phyloP scores from a whole-genome alignment of 2,329 filamentous ascomycete genomes.

The Amesomyces nigricolor region DNA sequence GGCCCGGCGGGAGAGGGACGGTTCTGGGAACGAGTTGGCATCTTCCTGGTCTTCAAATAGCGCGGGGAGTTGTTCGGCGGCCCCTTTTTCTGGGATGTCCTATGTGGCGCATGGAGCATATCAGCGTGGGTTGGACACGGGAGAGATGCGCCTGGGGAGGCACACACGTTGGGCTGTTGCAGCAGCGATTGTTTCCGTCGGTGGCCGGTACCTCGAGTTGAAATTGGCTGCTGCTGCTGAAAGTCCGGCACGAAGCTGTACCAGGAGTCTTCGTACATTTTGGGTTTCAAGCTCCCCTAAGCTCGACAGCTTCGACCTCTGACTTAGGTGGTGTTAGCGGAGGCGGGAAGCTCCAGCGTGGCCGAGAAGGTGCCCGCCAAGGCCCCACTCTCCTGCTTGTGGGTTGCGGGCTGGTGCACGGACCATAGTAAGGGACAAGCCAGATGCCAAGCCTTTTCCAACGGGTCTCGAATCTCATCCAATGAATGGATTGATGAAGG shows the following conservation, averaged over 20 bases:
- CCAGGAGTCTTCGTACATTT: constrained; percentile 80
- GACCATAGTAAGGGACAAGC: too few relatives aligned
- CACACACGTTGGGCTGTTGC: constrained; percentile 57
- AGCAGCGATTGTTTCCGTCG: constrained; percentile 65
- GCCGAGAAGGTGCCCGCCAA: not conserved
- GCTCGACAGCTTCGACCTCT: too few relatives aligned
- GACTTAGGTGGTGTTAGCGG: not conserved
- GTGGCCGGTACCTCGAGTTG: constrained; percentile 46
- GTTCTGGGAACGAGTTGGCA: constrained; percentile 57
- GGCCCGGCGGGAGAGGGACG: constrained; percentile 59
- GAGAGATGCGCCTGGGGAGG: not conserved
- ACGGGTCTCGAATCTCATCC: not conserved
- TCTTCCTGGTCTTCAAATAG: constrained; percentile 53
- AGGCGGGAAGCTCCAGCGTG: not conserved
- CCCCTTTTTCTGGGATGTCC: constrained; percentile 47
- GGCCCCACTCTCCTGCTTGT: not conserved
- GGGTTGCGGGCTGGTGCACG: too few relatives aligned
- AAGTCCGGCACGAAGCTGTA: constrained; percentile 68
- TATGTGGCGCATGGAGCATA: constrained; percentile 30
- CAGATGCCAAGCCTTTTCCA: not conserved
- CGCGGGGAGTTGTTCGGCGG: constrained; percentile 51
- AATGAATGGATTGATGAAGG: too few relatives aligned
- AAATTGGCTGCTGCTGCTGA: constrained; percentile 39
- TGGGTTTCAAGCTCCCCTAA: not conserved
- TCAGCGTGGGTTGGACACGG: constrained; percentile 6